Evolutionary conservation across 805 yeast species (phyloP).

Genomic region (Scheffersomyces amazonensis): DNA sequence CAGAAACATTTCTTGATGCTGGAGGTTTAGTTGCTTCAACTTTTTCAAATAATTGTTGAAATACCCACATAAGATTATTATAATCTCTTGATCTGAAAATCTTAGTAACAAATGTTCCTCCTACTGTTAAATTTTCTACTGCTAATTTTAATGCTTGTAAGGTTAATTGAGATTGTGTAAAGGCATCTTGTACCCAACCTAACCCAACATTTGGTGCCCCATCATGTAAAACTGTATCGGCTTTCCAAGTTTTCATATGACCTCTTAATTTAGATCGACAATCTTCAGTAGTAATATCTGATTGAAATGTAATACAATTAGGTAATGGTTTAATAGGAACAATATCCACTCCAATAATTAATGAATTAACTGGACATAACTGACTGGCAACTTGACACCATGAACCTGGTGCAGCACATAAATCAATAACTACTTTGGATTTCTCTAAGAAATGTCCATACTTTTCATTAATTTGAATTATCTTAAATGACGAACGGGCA

Average conservation of each 20-base stretch:
- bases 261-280: constrained; percentile 94
- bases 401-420: constrained; percentile 97
- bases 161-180: constrained; percentile 94
- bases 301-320: constrained; percentile 88
- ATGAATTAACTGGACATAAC: constrained; percentile 85
- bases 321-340: constrained; percentile 97
- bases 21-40: constrained; percentile 99
- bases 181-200: constrained; percentile 99
- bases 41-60: constrained; percentile 90
- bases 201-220: constrained; percentile 99
- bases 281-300: constrained; percentile 97
- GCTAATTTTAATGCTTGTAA: constrained; percentile 92
- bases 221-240: constrained; percentile 96
- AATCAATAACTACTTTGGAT: constrained; percentile 93
- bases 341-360: constrained; percentile 97
- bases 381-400: constrained; percentile 99
- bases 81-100: constrained; percentile 98
- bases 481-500: constrained; percentile 97
- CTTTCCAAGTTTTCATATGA: constrained; percentile 98
- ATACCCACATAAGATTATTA: constrained; percentile 95
- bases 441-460: constrained; percentile 93
- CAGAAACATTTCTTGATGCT: constrained; percentile 97
- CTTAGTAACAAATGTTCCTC: constrained; percentile 95
- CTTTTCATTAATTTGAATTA: constrained; percentile 92
- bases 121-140: constrained; percentile 83